Conservation (phyloP, 192 early-diverging fungal species). For the Coemansia sp. region DNA sequence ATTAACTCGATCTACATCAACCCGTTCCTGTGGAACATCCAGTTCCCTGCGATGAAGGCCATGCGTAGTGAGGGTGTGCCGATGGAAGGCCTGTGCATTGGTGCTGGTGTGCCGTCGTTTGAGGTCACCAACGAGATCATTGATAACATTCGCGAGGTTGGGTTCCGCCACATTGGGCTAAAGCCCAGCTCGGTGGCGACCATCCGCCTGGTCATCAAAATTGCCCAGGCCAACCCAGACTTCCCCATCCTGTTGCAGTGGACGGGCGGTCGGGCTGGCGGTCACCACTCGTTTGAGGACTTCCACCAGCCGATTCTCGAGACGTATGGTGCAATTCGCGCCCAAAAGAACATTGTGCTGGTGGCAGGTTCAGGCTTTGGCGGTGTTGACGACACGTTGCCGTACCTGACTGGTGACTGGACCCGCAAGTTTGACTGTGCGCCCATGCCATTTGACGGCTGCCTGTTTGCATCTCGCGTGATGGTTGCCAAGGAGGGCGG, state of each 20-base stretch:
- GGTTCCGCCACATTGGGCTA: constrained; percentile 84
- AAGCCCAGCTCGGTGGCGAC: constrained; percentile 89
- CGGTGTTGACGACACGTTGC: constrained; percentile 81
- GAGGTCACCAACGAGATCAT: constrained; percentile 88
- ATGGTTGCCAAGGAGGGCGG: constrained; percentile 91
- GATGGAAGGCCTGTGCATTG: constrained; percentile 89
- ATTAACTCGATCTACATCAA: constrained; percentile 90
- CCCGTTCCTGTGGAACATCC: constrained; percentile 81
- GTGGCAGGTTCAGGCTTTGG: constrained; percentile 93
- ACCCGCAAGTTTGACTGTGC: constrained; percentile 74
- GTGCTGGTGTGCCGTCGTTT: constrained; percentile 86
- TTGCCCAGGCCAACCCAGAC: constrained; percentile 82
- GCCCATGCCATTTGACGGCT: constrained; percentile 93
- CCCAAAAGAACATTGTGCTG: constrained; percentile 77
- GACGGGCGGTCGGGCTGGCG: constrained; percentile 95
- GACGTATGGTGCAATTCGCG: constrained; percentile 76
- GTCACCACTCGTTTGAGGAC: constrained; percentile 96
- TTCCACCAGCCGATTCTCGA: constrained; percentile 83
- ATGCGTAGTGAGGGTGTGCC: constrained; percentile 88
- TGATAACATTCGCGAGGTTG: constrained; percentile 71
- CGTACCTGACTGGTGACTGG: constrained; percentile 95
- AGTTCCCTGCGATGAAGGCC: constrained; percentile 78
- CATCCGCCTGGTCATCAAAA: constrained; percentile 81
- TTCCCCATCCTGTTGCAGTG: constrained; percentile 93
- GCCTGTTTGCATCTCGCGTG: constrained; percentile 88